Percentiles rank a stretch among this genome's conserved stretches.
phyloP scores from a whole-genome alignment of 2,329 filamentous ascomycete genomes.

The Colletotrichum chlorophyti region DNA sequence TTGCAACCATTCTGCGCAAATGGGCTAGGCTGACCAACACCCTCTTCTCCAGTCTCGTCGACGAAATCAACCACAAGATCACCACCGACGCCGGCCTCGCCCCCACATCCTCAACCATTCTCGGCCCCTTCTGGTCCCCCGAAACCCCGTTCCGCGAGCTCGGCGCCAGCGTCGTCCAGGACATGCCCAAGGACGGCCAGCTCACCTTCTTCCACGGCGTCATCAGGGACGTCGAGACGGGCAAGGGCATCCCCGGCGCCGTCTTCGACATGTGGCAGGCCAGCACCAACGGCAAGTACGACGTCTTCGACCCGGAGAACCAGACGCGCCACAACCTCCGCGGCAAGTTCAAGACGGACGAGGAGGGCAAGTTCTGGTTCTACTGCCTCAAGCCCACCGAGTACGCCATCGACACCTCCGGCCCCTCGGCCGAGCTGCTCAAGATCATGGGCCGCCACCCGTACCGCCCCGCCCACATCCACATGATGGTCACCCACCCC shows the following conservation, averaged over 20 bases:
- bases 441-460: conserved; percentile 34
- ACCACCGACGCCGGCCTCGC: conserved; percentile 18
- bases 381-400: conserved; percentile 70
- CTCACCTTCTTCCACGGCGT: conserved; percentile 28
- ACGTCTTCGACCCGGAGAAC: conserved; percentile 66
- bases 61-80: conserved; percentile 29
- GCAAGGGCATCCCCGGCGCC: conserved; percentile 45
- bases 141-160: conserved; percentile 30
- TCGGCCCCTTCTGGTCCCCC: conserved; percentile 30
- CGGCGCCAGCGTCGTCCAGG: conserved; percentile 26
- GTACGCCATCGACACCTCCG: conserved; percentile 67
- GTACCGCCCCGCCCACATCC: conserved; percentile 34
- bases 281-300: conserved; percentile 64
- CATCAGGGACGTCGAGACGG: conserved; percentile 32
- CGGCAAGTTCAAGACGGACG: conserved; percentile 68
- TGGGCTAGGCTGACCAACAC: background rate
- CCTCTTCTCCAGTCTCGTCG: conserved; percentile 14
- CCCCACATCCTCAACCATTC: conserved; percentile 27
- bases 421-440: conserved; percentile 32
- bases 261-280: conserved; percentile 69
- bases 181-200: conserved; percentile 27
- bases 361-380: conserved; percentile 66
- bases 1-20: too few species aligned
- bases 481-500: conserved; percentile 46
- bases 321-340: conserved; percentile 68